Evolutionary conservation across 169 alveolate genomes (phyloP).

Genomic region (Plasmodium coatneyi): DNA sequence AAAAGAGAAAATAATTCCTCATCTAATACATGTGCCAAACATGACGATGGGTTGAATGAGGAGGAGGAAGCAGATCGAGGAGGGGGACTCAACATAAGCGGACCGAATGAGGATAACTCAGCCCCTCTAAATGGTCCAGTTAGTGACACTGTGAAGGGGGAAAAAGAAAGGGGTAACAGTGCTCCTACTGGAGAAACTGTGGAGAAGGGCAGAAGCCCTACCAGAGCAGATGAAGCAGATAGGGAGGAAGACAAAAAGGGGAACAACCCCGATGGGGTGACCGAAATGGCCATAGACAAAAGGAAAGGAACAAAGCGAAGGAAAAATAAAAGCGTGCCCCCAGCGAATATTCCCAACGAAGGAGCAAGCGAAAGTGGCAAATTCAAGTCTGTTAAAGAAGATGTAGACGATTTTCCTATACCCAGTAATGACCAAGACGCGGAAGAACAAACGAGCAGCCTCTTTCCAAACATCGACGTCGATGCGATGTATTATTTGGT

Average conservation of each 20-base stretch:
- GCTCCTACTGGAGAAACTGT: background rate
- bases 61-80: background rate
- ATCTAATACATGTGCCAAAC: background rate
- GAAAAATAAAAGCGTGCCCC: background rate
- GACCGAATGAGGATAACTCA: background rate
- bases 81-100: background rate
- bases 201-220: background rate
- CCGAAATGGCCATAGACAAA: background rate
- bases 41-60: background rate
- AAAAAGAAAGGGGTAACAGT: background rate
- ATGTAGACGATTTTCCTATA: background rate
- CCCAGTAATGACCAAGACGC: constrained; percentile 1
- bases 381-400: background rate
- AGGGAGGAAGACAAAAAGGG: background rate
- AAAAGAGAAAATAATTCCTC: constrained; percentile 4
- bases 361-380: background rate
- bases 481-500: background rate
- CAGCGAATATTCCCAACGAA: background rate
- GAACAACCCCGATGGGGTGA: background rate
- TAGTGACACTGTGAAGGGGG: background rate
- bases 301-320: background rate
- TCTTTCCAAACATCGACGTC: constrained; percentile 39
- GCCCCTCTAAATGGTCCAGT: background rate
- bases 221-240: background rate
- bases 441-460: constrained; percentile 14